Evolutionary conservation across 331 rosid genomes (phyloP).

Genomic region (Malus hybrid): DNA sequence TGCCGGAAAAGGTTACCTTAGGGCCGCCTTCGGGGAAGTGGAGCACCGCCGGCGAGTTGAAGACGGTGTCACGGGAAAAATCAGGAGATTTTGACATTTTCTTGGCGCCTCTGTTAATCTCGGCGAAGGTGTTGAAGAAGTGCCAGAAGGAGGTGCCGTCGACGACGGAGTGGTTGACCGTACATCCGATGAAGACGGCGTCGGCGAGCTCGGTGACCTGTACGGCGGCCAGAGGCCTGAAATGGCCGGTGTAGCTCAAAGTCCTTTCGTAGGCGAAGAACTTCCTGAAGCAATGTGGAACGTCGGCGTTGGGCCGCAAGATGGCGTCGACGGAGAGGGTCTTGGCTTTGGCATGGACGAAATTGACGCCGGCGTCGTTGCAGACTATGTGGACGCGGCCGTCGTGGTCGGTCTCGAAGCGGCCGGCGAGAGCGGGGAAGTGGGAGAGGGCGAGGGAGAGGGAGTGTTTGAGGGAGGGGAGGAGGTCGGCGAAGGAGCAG

Average conservation of each 20-base stretch:
- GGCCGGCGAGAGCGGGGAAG: constrained; percentile 88
- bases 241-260: constrained; percentile 53
- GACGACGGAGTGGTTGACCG: constrained; percentile 55
- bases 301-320: constrained; percentile 28
- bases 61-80: constrained; percentile 48
- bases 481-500: constrained; percentile 31
- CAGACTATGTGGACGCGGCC: constrained; percentile 55
- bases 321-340: constrained; percentile 27
- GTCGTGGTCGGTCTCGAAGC: constrained; percentile 42
- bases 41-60: constrained; percentile 61
- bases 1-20: constrained; percentile 51
- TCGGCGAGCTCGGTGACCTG: constrained; percentile 58
- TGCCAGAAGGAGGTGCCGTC: constrained; percentile 78
- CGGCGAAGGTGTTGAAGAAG: constrained; percentile 74
- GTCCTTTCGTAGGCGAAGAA: constrained; percentile 62
- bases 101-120: constrained; percentile 40
- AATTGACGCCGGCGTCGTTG: constrained; percentile 72
- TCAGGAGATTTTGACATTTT: constrained; percentile 48
- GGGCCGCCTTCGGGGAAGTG: constrained; percentile 66
- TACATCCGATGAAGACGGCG: constrained; percentile 55
- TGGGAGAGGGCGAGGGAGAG: constrained; percentile 56
- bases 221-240: constrained; percentile 36
- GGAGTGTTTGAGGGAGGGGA: constrained; percentile 44
- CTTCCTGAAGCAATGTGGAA: constrained; percentile 57
- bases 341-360: constrained; percentile 66